A percentile compares a stretch with the other conserved stretches of the same genome.
phyloP scores from a whole-genome alignment of 2,329 filamentous ascomycete genomes.

The Teratosphaeria pseudoeucalypti region DNA sequence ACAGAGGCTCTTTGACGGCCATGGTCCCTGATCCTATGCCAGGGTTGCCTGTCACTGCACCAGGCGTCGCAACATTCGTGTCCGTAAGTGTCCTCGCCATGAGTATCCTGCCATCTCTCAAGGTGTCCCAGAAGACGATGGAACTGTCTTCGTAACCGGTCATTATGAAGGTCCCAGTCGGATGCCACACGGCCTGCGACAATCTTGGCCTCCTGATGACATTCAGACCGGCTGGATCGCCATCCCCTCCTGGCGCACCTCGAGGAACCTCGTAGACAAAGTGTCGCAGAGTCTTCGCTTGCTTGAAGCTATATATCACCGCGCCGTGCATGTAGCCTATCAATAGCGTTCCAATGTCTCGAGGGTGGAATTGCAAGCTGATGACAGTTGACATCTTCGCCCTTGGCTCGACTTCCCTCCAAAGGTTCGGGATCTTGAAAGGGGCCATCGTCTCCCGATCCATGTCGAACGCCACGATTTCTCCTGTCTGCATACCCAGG shows the following conservation, averaged over 20 bases:
- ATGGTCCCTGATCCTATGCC: constrained; percentile 37
- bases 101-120: constrained; percentile 71
- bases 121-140: constrained; percentile 77
- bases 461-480: constrained; percentile 85
- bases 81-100: constrained; percentile 73
- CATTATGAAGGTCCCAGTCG: constrained; percentile 78
- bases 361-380: constrained; percentile 73
- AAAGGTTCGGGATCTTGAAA: constrained; percentile 79
- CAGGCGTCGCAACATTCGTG: constrained; percentile 60
- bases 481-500: constrained; percentile 55
- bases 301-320: constrained; percentile 89
- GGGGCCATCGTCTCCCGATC: constrained; percentile 67
- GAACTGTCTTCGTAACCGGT: constrained; percentile 86
- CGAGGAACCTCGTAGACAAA: constrained; percentile 74
- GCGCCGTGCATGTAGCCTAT: constrained; percentile 86
- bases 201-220: constrained; percentile 60
- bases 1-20: constrained; percentile 61
- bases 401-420: constrained; percentile 61
- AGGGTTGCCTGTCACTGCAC: constrained; percentile 13
- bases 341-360: constrained; percentile 82
- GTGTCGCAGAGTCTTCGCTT: constrained; percentile 66
- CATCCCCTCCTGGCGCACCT: constrained; percentile 70
- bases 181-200: constrained; percentile 85
- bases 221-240: constrained; percentile 52
- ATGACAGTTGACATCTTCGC: constrained; percentile 58